Evolutionary conservation across 306 rosid genomes (phyloP).

Genomic region (Quercus alba): DNA sequence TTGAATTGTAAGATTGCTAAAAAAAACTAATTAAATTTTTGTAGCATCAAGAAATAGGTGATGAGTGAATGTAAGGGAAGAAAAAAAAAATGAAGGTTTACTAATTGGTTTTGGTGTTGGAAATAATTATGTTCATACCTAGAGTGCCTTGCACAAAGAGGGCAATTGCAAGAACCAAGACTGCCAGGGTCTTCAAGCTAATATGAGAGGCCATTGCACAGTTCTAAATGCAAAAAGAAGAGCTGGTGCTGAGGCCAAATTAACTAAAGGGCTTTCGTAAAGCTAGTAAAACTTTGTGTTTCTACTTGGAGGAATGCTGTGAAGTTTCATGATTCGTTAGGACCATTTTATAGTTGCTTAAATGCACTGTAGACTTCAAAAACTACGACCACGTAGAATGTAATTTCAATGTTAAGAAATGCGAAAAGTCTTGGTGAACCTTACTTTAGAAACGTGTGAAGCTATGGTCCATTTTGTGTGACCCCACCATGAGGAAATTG

Average conservation of each 20-base stretch:
- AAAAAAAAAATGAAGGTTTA: too few species aligned
- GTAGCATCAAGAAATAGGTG: background rate
- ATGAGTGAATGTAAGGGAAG: too few species aligned
- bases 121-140: slow-evolving; percentile 25
- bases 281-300: background rate
- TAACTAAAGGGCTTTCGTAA: slow-evolving; percentile 7
- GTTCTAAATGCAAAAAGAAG: background rate
- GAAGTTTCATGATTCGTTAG: slow-evolving; percentile 8
- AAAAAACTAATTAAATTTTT: background rate
- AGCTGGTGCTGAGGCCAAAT: slow-evolving; percentile 6
- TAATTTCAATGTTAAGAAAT: slow-evolving; percentile 3
- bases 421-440: background rate
- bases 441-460: slow-evolving; percentile 10
- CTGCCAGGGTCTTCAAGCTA: slow-evolving; percentile 32
- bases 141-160: slow-evolving; percentile 40
- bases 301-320: slow-evolving; percentile 13
- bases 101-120: too few species aligned
- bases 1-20: too few species aligned
- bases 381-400: background rate
- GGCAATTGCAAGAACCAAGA: slow-evolving; percentile 34
- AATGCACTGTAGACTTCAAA: background rate
- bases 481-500: background rate
- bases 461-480: background rate
- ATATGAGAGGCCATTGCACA: slow-evolving; percentile 35
- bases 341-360: slow-evolving; percentile 28